Base-by-base conservation (phyloP, 139 green algal genomes). In the Chlorella sp. region DNA sequence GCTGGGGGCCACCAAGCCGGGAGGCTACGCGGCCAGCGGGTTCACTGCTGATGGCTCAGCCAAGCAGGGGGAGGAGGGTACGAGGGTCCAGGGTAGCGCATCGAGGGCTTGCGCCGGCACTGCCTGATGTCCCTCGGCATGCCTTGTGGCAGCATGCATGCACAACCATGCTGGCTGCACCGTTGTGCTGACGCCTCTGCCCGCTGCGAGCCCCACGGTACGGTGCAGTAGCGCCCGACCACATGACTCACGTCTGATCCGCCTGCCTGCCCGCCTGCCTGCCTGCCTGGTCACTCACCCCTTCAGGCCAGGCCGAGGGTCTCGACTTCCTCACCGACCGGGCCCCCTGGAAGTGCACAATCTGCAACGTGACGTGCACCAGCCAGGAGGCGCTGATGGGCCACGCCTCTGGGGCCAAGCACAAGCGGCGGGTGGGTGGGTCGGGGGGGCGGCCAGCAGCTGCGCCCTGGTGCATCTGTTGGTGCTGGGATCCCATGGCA, bases 331-430 rank as follows among this genome's bases (percentile, higher is more conserved):
- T 98, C 82, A 89, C 91, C 1, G 96, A 90, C 1, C 75, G 93
- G 18, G 90, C 96, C 9, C 97, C 97, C 0, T 99, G 97, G 97
- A 94, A 90, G 66, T 98, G 96, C 91, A 93, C 88, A 22, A 86
- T 97, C 3, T 99, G 97, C 94, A 97, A 97, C 76, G 97, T 99
- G 34, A 96, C 69, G 36, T 98, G 95, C 93, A 99, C 97, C 0
- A 98, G 95, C 88, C 68, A 93, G 48, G 96, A 98, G 40, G 98
- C 96, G 7, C 92, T 99, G 48, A 69, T 96, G 40, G 92, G 89
- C 9, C 97, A 99, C 89, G 97, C 97, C 0, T 57, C 90, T 9
- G 97, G 97, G 0, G 92, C 92, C 21, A 99, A 99, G 90, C 97
- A 99, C 94, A 93, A 94, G 84, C 88, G 94, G 0, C 94, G 95